A percentile compares a stretch with the other conserved stretches of the same genome.
Evolutionary conservation across 2,329 filamentous ascomycete species (phyloP).

Genomic region (Aureobasidium sp.): DNA sequence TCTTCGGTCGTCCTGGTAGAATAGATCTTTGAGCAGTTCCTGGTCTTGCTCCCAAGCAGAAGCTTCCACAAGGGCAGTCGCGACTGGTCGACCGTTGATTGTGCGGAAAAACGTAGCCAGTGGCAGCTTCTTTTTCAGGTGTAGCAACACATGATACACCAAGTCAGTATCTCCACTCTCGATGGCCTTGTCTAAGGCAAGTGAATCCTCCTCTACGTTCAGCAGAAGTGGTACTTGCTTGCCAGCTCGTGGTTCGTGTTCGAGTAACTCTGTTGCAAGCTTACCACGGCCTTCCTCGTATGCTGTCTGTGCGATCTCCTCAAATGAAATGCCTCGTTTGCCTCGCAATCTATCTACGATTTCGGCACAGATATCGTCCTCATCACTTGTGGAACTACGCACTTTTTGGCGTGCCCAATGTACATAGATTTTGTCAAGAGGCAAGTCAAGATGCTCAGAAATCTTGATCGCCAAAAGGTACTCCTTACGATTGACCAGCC

Average conservation of each 20-base stretch:
- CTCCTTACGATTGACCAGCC: slow-evolving; percentile 80
- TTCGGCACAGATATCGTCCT: slow-evolving; percentile 75
- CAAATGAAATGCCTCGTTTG: slow-evolving; percentile 90
- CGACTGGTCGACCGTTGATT: slow-evolving; percentile 76
- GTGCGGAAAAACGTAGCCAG: slow-evolving; percentile 86
- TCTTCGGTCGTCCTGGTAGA: slow-evolving; percentile 91
- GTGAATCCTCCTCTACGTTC: slow-evolving; percentile 90
- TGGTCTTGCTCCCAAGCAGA: slow-evolving; percentile 71
- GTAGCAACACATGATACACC: slow-evolving; percentile 78
- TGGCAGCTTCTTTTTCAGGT: slow-evolving; percentile 82
- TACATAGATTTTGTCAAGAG: slow-evolving; percentile 84
- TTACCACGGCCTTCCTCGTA: slow-evolving; percentile 86
- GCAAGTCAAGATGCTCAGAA: slow-evolving; percentile 75
- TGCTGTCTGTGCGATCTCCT: slow-evolving; percentile 83
- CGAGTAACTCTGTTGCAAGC: slow-evolving; percentile 80
- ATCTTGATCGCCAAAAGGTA: slow-evolving; percentile 85
- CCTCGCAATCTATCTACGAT: slow-evolving; percentile 81
- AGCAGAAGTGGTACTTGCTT: slow-evolving; percentile 89
- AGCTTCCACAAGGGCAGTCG: slow-evolving; percentile 82
- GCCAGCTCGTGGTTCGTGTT: slow-evolving; percentile 87
- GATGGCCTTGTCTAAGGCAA: slow-evolving; percentile 92
- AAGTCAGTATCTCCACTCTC: slow-evolving; percentile 93
- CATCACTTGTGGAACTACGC: slow-evolving; percentile 71
- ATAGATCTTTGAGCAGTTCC: slow-evolving; percentile 83
- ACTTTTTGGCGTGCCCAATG: slow-evolving; percentile 97